These are phyloP conservation scores for Gastrolobium villosum DNA, from an alignment of 306 rosid genomes.

Conservation along the genomic window DNA sequence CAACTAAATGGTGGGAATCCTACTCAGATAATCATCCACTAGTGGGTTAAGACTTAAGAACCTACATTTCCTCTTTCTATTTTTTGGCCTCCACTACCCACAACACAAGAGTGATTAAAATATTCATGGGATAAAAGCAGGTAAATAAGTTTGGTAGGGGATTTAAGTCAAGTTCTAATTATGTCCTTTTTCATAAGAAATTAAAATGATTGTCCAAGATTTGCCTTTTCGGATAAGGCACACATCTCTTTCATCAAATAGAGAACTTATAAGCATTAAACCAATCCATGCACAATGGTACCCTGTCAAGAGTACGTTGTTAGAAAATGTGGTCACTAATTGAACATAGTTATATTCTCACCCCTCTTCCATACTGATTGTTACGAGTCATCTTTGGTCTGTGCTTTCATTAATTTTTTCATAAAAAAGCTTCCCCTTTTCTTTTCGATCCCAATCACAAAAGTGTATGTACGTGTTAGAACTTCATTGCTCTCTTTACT, in stretches of 20 bases:
- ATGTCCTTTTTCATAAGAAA: neutral
- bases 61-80: too few species aligned
- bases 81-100: too few species aligned
- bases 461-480: constrained; percentile 24
- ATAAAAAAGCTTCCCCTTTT: neutral
- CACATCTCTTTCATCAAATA: neutral
- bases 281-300: constrained; percentile 30
- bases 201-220: neutral
- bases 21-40: too few species aligned
- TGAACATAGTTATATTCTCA: neutral
- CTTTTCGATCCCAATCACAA: constrained; percentile 24
- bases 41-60: too few species aligned
- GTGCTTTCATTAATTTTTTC: constrained; percentile 31
- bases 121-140: neutral
- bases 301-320: neutral
- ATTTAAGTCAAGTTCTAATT: neutral
- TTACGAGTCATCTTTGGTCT: neutral
- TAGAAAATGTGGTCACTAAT: neutral
- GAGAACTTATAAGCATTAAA: neutral
- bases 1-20: too few species aligned
- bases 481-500: constrained; percentile 52
- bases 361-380: neutral
- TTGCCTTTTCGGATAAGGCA: constrained; percentile 39
- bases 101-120: too few species aligned
- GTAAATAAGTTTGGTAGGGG: neutral